Percentiles rank a stretch among this genome's conserved stretches.
phyloP scores from a whole-genome alignment of 805 yeast species.

The Candida mattraensis region DNA sequence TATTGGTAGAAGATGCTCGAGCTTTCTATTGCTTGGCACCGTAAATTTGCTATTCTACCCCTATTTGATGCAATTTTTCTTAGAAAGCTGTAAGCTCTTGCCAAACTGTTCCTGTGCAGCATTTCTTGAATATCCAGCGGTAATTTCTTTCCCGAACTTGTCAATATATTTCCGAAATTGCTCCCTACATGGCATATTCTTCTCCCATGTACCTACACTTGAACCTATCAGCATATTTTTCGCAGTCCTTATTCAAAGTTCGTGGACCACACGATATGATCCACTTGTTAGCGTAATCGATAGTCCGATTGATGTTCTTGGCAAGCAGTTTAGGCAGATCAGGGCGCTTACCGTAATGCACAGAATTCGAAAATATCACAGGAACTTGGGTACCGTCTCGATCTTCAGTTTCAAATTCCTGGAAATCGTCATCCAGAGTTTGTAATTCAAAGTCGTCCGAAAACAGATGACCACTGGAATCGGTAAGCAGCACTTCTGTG shows the following conservation, averaged over 20 bases:
- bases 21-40: too few species aligned
- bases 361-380: constrained; percentile 10
- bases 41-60: too few species aligned
- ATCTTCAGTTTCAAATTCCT: constrained; percentile 13
- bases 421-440: constrained; percentile 23
- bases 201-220: constrained; percentile 45
- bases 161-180: too few species aligned
- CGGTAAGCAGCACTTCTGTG: constrained; percentile 5
- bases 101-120: too few species aligned
- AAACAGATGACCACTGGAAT: constrained; percentile 3
- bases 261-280: constrained; percentile 60
- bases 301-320: constrained; percentile 27
- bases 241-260: constrained; percentile 41
- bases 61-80: too few species aligned
- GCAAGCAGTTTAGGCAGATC: constrained; percentile 35
- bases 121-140: too few species aligned
- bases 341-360: constrained; percentile 44
- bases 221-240: constrained; percentile 36
- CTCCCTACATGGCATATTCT: constrained; percentile 39
- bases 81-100: too few species aligned
- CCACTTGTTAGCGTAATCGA: constrained; percentile 45
- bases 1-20: too few species aligned
- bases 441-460: constrained; percentile 30
- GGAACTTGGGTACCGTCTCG: constrained; percentile 1
- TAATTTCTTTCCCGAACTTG: too few species aligned